A percentile compares a stretch with the other conserved stretches of the same genome.
Evolutionary conservation across 169 alveolate species (phyloP).

Genomic region (Miamiensis avidus): DNA sequence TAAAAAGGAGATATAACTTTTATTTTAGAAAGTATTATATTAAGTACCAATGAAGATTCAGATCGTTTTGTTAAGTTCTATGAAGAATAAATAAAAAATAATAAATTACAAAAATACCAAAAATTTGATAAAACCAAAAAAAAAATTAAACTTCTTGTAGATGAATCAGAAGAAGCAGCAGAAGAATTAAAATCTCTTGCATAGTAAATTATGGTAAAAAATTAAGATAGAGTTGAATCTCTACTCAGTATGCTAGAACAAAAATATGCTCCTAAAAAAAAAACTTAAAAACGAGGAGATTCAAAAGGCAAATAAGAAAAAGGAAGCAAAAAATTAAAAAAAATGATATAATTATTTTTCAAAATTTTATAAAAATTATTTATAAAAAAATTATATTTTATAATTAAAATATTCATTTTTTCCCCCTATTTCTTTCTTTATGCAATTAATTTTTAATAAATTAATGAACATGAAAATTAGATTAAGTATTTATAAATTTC

Average conservation of each 20-base stretch:
- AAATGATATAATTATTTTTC: neutral
- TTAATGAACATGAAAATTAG: too few species aligned
- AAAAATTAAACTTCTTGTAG: slow-evolving; percentile 39
- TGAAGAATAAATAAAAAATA: slow-evolving; percentile 56
- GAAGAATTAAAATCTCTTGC: slow-evolving; percentile 37
- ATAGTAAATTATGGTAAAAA: slow-evolving; percentile 43
- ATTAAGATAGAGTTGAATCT: slow-evolving; percentile 19
- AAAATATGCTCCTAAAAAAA: slow-evolving; percentile 14
- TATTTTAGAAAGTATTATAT: slow-evolving; percentile 72
- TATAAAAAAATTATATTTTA: neutral
- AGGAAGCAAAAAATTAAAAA: neutral
- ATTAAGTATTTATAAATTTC: too few species aligned
- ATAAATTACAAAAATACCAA: slow-evolving; percentile 25
- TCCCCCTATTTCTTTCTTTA: too few species aligned
- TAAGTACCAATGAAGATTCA: slow-evolving; percentile 64
- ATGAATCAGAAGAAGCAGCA: slow-evolving; percentile 45
- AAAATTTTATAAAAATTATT: neutral
- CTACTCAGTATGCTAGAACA: slow-evolving; percentile 21
- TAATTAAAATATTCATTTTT: too few species aligned
- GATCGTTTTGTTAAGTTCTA: slow-evolving; percentile 57
- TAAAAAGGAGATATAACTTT: slow-evolving; percentile 69
- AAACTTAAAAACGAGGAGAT: neutral
- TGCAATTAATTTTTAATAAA: too few species aligned
- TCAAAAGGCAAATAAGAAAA: neutral
- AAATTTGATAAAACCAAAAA: slow-evolving; percentile 42